phyloP scores from a whole-genome alignment of 768 basidiomycete genomes.

The Austroboletus festivus region DNA sequence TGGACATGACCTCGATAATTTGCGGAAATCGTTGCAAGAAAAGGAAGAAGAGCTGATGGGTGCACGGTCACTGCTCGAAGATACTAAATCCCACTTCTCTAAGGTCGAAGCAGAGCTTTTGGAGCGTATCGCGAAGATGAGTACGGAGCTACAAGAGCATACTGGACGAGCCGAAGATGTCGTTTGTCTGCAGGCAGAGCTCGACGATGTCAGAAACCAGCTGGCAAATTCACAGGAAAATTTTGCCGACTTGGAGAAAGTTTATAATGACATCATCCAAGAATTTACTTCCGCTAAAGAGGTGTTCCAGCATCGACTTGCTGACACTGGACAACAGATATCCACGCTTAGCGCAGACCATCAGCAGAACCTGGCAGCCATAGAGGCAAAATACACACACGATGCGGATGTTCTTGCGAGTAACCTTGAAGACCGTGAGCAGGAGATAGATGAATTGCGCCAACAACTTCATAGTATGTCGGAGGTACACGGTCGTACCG shows the following conservation, averaged over 20 bases:
- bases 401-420: conserved; percentile 37
- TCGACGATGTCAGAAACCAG: conserved; percentile 24
- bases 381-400: conserved; percentile 34
- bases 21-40: conserved; percentile 38
- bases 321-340: conserved; percentile 21
- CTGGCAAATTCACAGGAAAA: conserved; percentile 21
- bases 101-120: conserved; percentile 31
- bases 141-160: conserved; percentile 11
- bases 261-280: conserved; percentile 22
- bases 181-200: conserved; percentile 19
- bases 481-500: conserved; percentile 32
- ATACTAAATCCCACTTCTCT: conserved; percentile 34
- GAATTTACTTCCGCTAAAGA: conserved; percentile 25
- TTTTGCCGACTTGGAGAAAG: conserved; percentile 25
- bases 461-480: conserved; percentile 39
- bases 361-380: conserved; percentile 15
- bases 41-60: conserved; percentile 35
- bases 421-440: conserved; percentile 37
- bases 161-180: conserved; percentile 16
- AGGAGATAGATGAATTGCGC: conserved; percentile 32
- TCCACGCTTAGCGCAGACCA: conserved; percentile 28
- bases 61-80: conserved; percentile 32
- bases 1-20: conserved; percentile 31
- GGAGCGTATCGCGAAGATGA: conserved; percentile 27
- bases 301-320: conserved; percentile 32